These are phyloP conservation scores for Zizania palustris DNA, from an alignment of 202 grass and related monocot species.

Conservation along the genomic window DNA sequence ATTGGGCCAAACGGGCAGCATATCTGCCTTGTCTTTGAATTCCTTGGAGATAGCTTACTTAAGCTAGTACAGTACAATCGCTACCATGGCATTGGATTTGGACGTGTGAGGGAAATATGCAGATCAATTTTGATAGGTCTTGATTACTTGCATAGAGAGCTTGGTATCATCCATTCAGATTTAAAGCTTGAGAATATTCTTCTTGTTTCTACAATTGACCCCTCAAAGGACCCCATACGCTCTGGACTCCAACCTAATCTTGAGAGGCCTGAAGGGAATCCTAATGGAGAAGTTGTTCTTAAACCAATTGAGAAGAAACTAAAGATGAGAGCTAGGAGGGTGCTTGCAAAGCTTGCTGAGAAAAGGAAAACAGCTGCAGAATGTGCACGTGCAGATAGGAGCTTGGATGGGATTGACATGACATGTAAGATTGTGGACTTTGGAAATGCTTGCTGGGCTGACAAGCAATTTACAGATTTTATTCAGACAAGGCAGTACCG, in stretches of 20 bases:
- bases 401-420: constrained; percentile 85
- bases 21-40: constrained; percentile 87
- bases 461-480: constrained; percentile 91
- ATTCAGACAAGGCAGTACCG: constrained; percentile 97
- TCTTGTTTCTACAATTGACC: constrained; percentile 86
- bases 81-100: constrained; percentile 84
- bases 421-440: constrained; percentile 97
- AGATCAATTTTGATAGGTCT: constrained; percentile 87
- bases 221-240: constrained; percentile 81
- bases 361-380: constrained; percentile 67
- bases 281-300: constrained; percentile 58
- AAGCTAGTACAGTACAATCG: constrained; percentile 86
- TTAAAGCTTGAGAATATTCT: constrained; percentile 95
- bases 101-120: constrained; percentile 73
- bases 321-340: constrained; percentile 84
- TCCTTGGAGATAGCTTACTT: constrained; percentile 93
- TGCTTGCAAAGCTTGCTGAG: constrained; percentile 81
- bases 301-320: constrained; percentile 84
- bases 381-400: constrained; percentile 60
- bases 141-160: constrained; percentile 88
- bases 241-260: constrained; percentile 77
- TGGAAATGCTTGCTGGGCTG: constrained; percentile 92
- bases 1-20: constrained; percentile 90
- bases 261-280: constrained; percentile 74
- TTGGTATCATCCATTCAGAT: constrained; percentile 91